Evolutionary conservation across 2,329 filamentous ascomycete species (phyloP), one percentile per base, ranked within the genome.

Genomic region (Aspergillus fijiensis): DNA sequence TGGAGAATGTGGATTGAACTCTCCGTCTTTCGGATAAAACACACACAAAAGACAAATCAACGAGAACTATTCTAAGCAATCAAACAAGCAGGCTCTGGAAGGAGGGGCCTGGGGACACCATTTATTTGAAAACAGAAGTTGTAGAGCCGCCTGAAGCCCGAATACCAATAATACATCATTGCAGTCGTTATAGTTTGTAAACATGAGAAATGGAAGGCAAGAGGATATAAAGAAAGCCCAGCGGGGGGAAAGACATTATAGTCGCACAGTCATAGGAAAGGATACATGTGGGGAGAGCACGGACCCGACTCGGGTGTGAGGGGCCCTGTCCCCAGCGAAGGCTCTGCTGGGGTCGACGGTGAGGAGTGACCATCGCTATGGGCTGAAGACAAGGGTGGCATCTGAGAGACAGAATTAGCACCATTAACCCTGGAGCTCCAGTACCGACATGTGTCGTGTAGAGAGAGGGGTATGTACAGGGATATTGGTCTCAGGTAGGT

Each of bases 391-490:
- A 75, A 65, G 55, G 73, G 67, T 64, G 74, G 74, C 66, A 75
- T 77, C 74, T 77, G 63, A 63, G 59, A 54, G 55, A 57, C 51
- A 47, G 57, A 52, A 61, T 65, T 68, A 66, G 61, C 59, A 60
- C 58, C 59, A 59, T 57, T 57, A 59, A 54, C 56, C 55, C 35
- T 58, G 50, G 56, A 45, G 60, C 53, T 63, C 55, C 49, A 23
- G 56, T 57, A 52, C 57, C 60, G 39, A 61, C 52, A 60, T 66
- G 60, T 62, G 58, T 65, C 69, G 61, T 52, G 57, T 54, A 59
- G 60, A 52, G 65, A 69, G 70, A 69, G 70, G 71, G 69, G 67
- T 71, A 77, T 76, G 76, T 79, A 80, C 78, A 75, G 77, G 75
- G 67, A 76, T 70, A 62, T 70, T 72, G 49, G 73, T 68, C 51